Evolutionary conservation across 2,329 filamentous ascomycete species (phyloP).

Genomic region (Ceratocystis destructans): DNA sequence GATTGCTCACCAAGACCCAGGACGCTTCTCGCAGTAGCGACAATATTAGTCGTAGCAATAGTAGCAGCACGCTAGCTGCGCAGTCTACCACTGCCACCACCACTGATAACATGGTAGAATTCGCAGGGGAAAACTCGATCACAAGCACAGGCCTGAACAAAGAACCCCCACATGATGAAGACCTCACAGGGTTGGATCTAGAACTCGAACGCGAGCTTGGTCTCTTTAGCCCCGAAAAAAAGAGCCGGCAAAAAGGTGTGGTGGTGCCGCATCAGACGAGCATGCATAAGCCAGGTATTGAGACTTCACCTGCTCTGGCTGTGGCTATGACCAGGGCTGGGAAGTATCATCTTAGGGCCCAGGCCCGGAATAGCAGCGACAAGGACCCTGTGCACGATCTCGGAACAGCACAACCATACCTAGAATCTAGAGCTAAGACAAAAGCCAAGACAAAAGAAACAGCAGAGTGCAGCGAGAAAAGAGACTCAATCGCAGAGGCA

Average conservation of each 20-base stretch:
- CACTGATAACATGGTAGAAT: background rate
- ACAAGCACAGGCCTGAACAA: background rate
- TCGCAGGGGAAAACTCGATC: background rate
- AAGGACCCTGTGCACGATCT: conserved; percentile 8
- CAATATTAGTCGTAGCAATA: background rate
- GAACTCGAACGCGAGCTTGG: conserved; percentile 5
- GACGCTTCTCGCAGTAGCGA: background rate
- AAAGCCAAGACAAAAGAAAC: conserved; percentile 6
- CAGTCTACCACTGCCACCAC: background rate
- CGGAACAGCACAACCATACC: background rate
- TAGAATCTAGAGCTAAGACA: conserved; percentile 5
- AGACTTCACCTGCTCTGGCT: background rate
- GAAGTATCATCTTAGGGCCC: conserved; percentile 7
- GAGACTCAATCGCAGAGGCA: background rate
- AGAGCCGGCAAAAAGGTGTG: background rate
- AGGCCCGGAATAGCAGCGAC: conserved; percentile 3
- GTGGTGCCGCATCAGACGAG: conserved; percentile 3
- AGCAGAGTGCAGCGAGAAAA: background rate
- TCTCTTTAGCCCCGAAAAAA: background rate
- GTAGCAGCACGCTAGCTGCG: background rate
- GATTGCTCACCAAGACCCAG: too few species aligned
- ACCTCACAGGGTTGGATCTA: background rate
- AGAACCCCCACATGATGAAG: background rate
- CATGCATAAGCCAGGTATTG: background rate
- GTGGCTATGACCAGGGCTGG: conserved; percentile 5